Conservation (phyloP, 2,329 filamentous ascomycete species). For the Furcasterigmium sp. region DNA sequence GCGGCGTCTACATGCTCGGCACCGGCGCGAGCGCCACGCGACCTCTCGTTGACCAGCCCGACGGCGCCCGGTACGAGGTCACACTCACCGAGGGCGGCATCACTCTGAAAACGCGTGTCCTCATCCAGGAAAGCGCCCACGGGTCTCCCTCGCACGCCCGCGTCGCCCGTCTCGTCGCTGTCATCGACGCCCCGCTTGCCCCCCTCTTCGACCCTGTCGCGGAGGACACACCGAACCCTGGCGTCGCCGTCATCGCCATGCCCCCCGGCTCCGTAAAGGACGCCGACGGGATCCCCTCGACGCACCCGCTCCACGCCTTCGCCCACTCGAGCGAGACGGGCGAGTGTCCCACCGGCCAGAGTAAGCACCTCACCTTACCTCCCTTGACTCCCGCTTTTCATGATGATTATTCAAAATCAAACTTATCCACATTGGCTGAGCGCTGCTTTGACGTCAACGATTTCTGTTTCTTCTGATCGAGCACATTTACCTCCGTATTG, state of each 20-base stretch:
- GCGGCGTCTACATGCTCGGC: constrained; percentile 82
- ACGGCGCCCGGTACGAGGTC: constrained; percentile 31
- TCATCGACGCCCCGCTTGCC: constrained; percentile 62
- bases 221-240: constrained; percentile 72
- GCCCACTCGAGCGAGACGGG: constrained; percentile 87
- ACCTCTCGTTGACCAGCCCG: constrained; percentile 15
- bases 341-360: constrained; percentile 82
- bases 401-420: constrained; percentile 83
- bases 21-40: constrained; percentile 50
- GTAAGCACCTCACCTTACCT: constrained; percentile 52
- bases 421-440: constrained; percentile 99
- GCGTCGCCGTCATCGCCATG: constrained; percentile 66
- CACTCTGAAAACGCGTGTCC: constrained; percentile 45
- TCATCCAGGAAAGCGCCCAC: constrained; percentile 41
- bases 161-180: constrained; percentile 57
- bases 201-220: constrained; percentile 64
- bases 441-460: constrained; percentile 73
- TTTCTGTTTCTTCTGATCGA: constrained; percentile 52
- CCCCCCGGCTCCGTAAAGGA: constrained; percentile 43
- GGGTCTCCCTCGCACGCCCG: constrained; percentile 19
- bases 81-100: constrained; percentile 50
- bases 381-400: constrained; percentile 36
- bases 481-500: neutral
- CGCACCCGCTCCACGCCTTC: constrained; percentile 52
- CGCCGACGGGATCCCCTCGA: constrained; percentile 24